Conservation (phyloP, 177 flowering plant genomes). For the Tripterygium wilfordii region DNA sequence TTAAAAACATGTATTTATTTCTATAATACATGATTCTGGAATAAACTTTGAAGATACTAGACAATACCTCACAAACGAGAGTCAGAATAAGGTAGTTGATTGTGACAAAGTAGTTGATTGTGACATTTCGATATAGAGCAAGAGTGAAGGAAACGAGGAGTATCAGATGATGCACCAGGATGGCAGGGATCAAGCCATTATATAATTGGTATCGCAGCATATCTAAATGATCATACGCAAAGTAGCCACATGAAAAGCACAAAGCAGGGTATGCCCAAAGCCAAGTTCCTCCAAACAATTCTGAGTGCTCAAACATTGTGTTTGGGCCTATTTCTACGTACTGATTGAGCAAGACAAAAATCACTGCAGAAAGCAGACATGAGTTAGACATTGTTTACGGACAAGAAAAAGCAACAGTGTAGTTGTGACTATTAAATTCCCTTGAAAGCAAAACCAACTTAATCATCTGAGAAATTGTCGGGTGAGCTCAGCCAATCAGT, state of each 20-base stretch:
- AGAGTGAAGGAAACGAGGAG: constrained; percentile 87
- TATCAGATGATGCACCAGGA: constrained; percentile 76
- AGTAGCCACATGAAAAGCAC: constrained; percentile 92
- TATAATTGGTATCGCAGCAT: constrained; percentile 72
- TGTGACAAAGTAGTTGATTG: too few relatives aligned
- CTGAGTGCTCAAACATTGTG: constrained; percentile 77
- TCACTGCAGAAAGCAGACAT: constrained; percentile 42
- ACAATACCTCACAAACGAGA: constrained; percentile 95
- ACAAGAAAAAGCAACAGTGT: neutral
- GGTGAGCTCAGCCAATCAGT: too few relatives aligned
- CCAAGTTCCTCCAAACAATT: constrained; percentile 68
- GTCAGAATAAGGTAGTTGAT: constrained; percentile 96
- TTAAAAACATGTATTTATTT: too few relatives aligned
- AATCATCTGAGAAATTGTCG: too few relatives aligned
- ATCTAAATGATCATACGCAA: constrained; percentile 96
- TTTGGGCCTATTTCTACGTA: constrained; percentile 31
- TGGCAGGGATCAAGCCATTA: constrained; percentile 79
- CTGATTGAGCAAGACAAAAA: constrained; percentile 57
- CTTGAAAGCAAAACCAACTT: too few relatives aligned
- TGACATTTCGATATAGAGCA: constrained; percentile 79
- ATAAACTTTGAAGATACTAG: too few relatives aligned
- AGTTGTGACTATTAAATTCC: neutral
- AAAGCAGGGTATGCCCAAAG: constrained; percentile 69
- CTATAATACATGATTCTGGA: too few relatives aligned
- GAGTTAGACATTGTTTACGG: neutral